Evolutionary conservation across 2,329 filamentous ascomycete species (phyloP), one percentile per base, ranked within the genome.

Genomic region (Colletotrichum sp.): DNA sequence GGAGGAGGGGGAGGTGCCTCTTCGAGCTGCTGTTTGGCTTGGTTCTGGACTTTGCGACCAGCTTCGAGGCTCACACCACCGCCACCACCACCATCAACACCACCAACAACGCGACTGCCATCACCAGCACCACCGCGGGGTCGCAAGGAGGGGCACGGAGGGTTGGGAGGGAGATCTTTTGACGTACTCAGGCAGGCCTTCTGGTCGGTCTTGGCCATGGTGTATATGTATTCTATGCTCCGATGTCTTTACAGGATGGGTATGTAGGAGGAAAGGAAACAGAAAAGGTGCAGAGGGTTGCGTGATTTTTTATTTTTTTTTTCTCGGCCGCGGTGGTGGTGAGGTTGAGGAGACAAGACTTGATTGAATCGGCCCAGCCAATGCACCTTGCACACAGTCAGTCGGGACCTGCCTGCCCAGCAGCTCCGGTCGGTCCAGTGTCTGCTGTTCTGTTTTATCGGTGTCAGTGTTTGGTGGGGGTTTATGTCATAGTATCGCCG

Each of bases 101-200:
- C 36, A n/a, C 38, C 38, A 48, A 48, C 38, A 52, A 52, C n/a
- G 43, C 43, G n/a, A 52, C 43, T 52, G 43, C 43, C 43, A 52
- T 52, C 43, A 52, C 64, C 32, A 65, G 8, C 52, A 64, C 56
- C 70, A 65, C 34, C 70, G 76, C 74, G 70, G 76, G 74, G 70
- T 60, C 72, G 68, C 69, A 69, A 70, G 52, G 71, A 66, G 68
- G 76, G 68, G 62, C 55, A 61, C 43, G 79, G 77, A 79, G 79
- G 80, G 80, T 81, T 79, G 79, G 76, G 81, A 82, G 78, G 79
- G 78, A 80, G 81, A 81, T 78, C 48, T 72, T 77, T 76, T 78
- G 84, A 90, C 89, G 84, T 91, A 91, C 89, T 91, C 83, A 92
- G 88, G 85, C 90, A 91, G 81, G 90, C 90, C 84, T 91, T 91